Evolutionary conservation across 805 yeast species (phyloP), one percentile per base, ranked within the genome.

Genomic region (Vanderwaltozyma polyspora): DNA sequence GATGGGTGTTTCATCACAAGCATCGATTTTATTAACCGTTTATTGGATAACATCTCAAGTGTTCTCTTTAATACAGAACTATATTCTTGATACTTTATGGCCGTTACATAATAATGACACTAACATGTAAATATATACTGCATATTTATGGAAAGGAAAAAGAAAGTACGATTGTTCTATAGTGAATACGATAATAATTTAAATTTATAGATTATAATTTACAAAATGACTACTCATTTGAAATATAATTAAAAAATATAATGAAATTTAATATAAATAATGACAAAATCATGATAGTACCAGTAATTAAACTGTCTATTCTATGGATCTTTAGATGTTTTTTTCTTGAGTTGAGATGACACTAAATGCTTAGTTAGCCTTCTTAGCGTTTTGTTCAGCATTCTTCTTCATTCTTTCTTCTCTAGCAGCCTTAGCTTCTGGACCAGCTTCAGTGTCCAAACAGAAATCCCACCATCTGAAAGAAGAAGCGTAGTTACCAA

Each of bases 391-490:
- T 37, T 59, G 60, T 48, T 76, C 75, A 46, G 80, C 76, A 51
- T 57, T 71, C 48, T 48, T 55, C 48, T 64, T 73, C 74, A 71
- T 70, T 55, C 70, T 72, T 41, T 57, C 67, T 59, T 81, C 93
- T 66, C 95, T 74, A 42, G 70, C 72, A 18, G 68, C 67, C 59
- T 78, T 81, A 26, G 89, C 93, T 50, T 75, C 75, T 32, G 78
- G 77, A 40, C 94, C 94, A 45, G 89, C 83, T 62, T 84, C 93
- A n/a, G 98, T 87, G 57, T 79, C 79, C 47, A 89, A 66, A 43
- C 76, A 55, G 62, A 64, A 81, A 64, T 89, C 98, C 93, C 94
- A 86, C 84, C 94, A 83, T 65, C 96, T 79, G 73, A 89, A 91
- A 25, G 87, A 76, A 29, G 94, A 81, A 19, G 96, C 91, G 59